Percentiles rank a stretch among this genome's conserved stretches.
Conservation (phyloP, 306 rosid species). For the Prinsepia uniflora region DNA sequence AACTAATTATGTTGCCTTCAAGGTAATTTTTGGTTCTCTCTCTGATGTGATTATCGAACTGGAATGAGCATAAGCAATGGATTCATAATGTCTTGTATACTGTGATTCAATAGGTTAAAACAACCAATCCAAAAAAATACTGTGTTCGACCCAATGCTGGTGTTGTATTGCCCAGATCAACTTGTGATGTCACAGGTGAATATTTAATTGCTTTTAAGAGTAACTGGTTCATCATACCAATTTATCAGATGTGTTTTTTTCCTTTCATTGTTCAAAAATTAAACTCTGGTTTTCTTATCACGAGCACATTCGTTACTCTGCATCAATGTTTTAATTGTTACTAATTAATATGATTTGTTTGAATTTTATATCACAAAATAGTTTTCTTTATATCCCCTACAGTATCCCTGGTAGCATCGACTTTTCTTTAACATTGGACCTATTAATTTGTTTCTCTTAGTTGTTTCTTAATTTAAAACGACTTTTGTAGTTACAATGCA, state of each 20-base stretch:
- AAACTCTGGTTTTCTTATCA: neutral
- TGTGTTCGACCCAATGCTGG: slow-evolving; percentile 52
- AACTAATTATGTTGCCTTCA: slow-evolving; percentile 41
- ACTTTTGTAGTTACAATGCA: slow-evolving; percentile 44
- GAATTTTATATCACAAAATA: neutral
- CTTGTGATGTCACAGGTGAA: slow-evolving; percentile 43
- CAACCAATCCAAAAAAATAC: slow-evolving; percentile 48
- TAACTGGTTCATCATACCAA: neutral
- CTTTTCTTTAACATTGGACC: neutral
- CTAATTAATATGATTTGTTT: neutral
- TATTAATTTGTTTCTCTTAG: neutral
- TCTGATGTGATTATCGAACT: neutral
- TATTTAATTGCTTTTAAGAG: neutral
- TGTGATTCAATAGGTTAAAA: slow-evolving; percentile 37
- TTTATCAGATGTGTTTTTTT: neutral
- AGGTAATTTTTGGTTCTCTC: slow-evolving; percentile 27
- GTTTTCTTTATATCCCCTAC: neutral
- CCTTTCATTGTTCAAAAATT: too few species aligned
- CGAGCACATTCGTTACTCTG: neutral
- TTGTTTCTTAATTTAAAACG: slow-evolving; percentile 11
- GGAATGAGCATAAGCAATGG: neutral
- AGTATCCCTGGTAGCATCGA: neutral
- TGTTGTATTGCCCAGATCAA: slow-evolving; percentile 32
- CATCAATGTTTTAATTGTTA: neutral
- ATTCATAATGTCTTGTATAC: neutral